phyloP scores from a whole-genome alignment of 1,284 basidiomycete genomes.

The Leucoagaricus sp. region DNA sequence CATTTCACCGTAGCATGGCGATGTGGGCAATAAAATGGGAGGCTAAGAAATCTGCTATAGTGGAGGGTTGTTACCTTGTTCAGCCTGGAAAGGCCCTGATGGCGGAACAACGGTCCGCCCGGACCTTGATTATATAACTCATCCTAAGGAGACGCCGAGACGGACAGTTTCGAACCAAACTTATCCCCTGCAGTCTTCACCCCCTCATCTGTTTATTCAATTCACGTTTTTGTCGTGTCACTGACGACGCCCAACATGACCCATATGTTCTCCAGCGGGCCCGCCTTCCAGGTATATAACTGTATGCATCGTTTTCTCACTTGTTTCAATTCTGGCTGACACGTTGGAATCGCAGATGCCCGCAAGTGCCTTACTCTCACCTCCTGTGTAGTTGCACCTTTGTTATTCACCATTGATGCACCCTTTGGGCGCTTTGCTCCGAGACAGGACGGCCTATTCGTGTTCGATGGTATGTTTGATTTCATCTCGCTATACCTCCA shows the following conservation, averaged over 20 bases:
- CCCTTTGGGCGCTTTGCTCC: slow-evolving; percentile 76
- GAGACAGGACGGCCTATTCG: slow-evolving; percentile 37
- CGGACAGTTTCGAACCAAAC: too few species aligned
- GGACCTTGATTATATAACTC: too few species aligned
- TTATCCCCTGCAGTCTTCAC: too few species aligned
- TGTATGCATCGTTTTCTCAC: neutral
- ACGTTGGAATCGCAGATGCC: slow-evolving; percentile 23
- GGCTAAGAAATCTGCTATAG: too few species aligned
- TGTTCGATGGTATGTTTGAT: slow-evolving; percentile 30
- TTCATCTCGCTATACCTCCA: neutral
- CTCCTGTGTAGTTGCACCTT: slow-evolving; percentile 24
- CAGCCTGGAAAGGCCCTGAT: too few species aligned
- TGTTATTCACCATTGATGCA: slow-evolving; percentile 35
- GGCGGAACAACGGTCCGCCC: too few species aligned
- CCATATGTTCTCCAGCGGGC: slow-evolving; percentile 5
- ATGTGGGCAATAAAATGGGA: too few species aligned
- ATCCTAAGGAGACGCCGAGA: too few species aligned
- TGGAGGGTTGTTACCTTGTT: too few species aligned
- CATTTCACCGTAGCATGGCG: too few species aligned
- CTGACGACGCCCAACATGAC: neutral
- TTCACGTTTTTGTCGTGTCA: neutral
- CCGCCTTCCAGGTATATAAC: slow-evolving; percentile 9
- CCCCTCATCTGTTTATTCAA: too few species aligned
- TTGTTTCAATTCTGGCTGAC: neutral
- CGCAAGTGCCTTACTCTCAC: slow-evolving; percentile 38